A percentile compares a stretch with the other conserved stretches of the same genome.
These are phyloP conservation scores for Xanthoconium separans DNA, from an alignment of 1,284 basidiomycete genomes.

Conservation along the genomic window DNA sequence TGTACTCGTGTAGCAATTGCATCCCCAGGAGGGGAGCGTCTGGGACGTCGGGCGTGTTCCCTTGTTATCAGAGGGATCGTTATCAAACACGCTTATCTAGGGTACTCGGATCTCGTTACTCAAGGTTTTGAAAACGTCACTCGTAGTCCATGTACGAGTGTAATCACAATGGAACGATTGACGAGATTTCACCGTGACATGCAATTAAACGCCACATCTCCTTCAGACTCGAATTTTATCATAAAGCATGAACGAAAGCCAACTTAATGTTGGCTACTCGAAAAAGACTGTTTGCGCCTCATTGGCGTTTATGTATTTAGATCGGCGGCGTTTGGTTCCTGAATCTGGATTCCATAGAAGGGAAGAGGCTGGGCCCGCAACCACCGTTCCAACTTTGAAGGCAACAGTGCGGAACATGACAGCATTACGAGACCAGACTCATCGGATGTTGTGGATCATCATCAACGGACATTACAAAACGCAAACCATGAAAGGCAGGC, in stretches of 20 bases:
- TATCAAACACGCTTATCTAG: conserved; percentile 8
- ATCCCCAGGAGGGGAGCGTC: conserved; percentile 39
- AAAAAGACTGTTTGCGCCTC: background rate
- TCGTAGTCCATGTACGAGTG: background rate
- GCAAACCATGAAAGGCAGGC: conserved; percentile 11
- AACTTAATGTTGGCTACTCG: background rate
- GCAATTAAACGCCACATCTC: conserved; percentile 30
- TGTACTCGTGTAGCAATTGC: conserved; percentile 30
- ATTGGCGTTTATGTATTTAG: conserved; percentile 2
- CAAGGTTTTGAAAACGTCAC: background rate
- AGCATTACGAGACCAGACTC: conserved; percentile 16
- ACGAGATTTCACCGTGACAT: background rate
- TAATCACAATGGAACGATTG: background rate
- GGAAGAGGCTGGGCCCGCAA: conserved; percentile 1
- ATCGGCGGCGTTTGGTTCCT: conserved; percentile 2
- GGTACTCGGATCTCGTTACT: background rate
- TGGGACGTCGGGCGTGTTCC: conserved; percentile 30
- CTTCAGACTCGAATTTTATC: conserved; percentile 16
- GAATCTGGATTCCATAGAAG: conserved; percentile 5
- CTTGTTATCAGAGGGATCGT: conserved; percentile 5
- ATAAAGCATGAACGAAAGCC: conserved; percentile 1
- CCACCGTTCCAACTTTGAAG: background rate
- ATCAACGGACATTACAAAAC: conserved; percentile 26
- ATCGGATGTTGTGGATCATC: conserved; percentile 18
- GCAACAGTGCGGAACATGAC: conserved; percentile 2